Evolutionary conservation across 805 yeast genomes (phyloP).

Genomic region (Pichia nakasei): DNA sequence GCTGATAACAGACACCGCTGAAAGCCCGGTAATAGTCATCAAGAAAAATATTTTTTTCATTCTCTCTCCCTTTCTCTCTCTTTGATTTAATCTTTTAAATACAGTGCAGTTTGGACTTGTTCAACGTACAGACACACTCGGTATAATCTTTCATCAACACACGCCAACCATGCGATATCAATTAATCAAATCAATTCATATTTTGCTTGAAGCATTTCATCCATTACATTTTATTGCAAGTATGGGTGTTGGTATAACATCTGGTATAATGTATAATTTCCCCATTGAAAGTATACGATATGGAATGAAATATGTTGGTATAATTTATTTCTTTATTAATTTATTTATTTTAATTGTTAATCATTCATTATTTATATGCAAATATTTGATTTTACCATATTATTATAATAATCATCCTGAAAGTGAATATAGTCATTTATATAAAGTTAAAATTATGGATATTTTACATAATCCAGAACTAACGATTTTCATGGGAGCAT

Average conservation of each 20-base stretch:
- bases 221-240: conserved; percentile 62
- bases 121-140: too few species aligned
- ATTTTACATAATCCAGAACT: conserved; percentile 34
- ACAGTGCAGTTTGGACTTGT: too few species aligned
- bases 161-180: too few species aligned
- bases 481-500: conserved; percentile 66
- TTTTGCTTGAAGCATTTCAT: conserved; percentile 21
- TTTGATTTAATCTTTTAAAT: too few species aligned
- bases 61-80: too few species aligned
- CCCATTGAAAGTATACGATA: conserved; percentile 44
- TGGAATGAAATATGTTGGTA: conserved; percentile 35
- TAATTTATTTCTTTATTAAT: conserved; percentile 56
- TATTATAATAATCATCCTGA: conserved; percentile 10
- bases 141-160: too few species aligned
- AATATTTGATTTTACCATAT: conserved; percentile 30
- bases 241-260: conserved; percentile 83
- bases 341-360: conserved; percentile 37
- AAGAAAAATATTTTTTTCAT: too few species aligned
- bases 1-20: too few species aligned
- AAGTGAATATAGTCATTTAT: too few species aligned
- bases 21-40: too few species aligned
- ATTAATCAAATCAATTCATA: conserved; percentile 1
- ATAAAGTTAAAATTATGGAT: conserved; percentile 10
- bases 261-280: conserved; percentile 51
- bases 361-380: conserved; percentile 32